These are phyloP conservation scores for Candida broadrunensis DNA, from an alignment of 805 yeast species.

Conservation along the genomic window DNA sequence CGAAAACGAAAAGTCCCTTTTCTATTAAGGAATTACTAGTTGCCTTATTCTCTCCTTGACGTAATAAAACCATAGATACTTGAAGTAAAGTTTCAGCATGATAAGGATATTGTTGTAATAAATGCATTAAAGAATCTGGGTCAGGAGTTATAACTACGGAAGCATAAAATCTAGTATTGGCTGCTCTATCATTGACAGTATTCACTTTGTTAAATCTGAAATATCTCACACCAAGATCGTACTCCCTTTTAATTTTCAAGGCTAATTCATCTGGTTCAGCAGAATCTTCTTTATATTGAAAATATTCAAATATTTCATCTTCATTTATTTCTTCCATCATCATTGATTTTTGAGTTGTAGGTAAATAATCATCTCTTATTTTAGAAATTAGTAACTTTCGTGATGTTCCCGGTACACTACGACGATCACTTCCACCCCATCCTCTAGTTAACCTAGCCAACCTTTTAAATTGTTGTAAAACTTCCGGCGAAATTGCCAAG, in stretches of 20 bases:
- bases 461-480: conserved; percentile 59
- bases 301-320: conserved; percentile 34
- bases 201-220: conserved; percentile 50
- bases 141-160: conserved; percentile 74
- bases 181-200: conserved; percentile 30
- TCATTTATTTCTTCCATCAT: conserved; percentile 52
- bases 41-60: conserved; percentile 71
- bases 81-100: conserved; percentile 78
- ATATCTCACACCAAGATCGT: conserved; percentile 46
- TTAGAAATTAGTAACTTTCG: conserved; percentile 67
- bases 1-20: conserved; percentile 75
- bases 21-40: conserved; percentile 74
- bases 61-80: conserved; percentile 65
- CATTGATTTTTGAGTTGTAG: conserved; percentile 60
- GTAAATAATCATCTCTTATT: conserved; percentile 78
- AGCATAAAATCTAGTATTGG: conserved; percentile 54
- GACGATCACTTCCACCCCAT: conserved; percentile 81
- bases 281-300: conserved; percentile 32
- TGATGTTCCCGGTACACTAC: conserved; percentile 70
- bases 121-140: conserved; percentile 63
- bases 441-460: conserved; percentile 61
- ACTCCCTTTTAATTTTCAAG: conserved; percentile 29
- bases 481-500: conserved; percentile 65
- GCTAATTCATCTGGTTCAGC: conserved; percentile 23
- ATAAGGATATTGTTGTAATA: conserved; percentile 64